Evolutionary conservation across 2,329 filamentous ascomycete genomes (phyloP).

Genomic region (Raffaelea albimanens): DNA sequence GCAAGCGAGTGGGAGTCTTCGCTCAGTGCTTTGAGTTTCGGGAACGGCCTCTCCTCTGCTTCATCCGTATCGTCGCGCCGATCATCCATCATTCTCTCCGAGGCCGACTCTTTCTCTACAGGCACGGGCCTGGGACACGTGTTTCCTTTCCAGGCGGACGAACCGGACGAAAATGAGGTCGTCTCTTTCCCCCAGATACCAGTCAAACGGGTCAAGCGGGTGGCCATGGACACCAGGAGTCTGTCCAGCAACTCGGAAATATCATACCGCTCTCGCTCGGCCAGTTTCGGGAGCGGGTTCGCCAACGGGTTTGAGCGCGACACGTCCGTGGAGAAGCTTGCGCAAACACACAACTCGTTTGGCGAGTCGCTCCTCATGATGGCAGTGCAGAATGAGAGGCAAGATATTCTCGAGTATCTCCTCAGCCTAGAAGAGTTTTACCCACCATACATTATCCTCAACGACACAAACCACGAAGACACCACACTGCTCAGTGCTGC

Average conservation of each 20-base stretch:
- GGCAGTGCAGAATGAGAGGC: conserved; percentile 65
- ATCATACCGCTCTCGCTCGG: conserved; percentile 72
- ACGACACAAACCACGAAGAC: conserved; percentile 81
- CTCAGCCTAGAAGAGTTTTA: conserved; percentile 71
- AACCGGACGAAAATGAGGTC: conserved; percentile 24
- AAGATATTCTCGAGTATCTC: conserved; percentile 68
- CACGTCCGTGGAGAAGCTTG: conserved; percentile 69
- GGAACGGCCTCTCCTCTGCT: conserved; percentile 24
- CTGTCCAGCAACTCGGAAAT: conserved; percentile 78
- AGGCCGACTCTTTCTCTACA: conserved; percentile 42
- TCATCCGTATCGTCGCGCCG: conserved; percentile 25
- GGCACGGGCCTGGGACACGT: conserved; percentile 67
- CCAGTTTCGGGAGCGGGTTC: conserved; percentile 61
- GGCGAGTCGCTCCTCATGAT: conserved; percentile 88
- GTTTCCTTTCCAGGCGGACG: conserved; percentile 66
- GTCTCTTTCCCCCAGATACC: conserved; percentile 20
- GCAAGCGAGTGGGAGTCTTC: conserved; percentile 36
- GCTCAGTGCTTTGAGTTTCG: conserved; percentile 31
- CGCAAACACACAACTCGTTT: conserved; percentile 57
- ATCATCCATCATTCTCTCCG: conserved; percentile 30
- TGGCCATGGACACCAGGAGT: conserved; percentile 84
- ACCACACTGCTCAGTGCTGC: conserved; percentile 85
- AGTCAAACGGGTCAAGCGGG: conserved; percentile 58
- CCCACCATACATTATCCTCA: conserved; percentile 58
- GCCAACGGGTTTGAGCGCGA: conserved; percentile 72